Evolutionary conservation across 1,139 yeast genomes (phyloP), one percentile per base, ranked within the genome.

Genomic region (Candida sp.): DNA sequence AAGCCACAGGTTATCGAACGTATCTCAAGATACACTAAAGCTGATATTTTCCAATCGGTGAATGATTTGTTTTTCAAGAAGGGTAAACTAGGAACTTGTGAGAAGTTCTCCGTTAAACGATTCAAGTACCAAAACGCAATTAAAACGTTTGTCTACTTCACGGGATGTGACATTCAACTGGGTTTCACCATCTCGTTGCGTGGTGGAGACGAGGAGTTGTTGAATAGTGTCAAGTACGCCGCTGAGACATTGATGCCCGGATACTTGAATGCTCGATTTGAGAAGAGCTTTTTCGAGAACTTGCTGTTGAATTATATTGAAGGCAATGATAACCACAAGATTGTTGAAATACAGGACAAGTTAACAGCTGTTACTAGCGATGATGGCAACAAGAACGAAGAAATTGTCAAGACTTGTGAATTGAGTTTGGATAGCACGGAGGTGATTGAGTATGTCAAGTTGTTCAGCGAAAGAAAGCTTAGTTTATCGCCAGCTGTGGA

Each of bases 131-230:
- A 81, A 1, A 75, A 83, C 49, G 56, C 73, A 1, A 80, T 86
- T 11, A 90, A 91, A 63, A 85, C 96, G 0, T 90, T 86, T 64
- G 79, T 91, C 12, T 89, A 82, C 58, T 81, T 96, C 52, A 81
- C 86, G 2, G 98, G 98, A 0, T 86, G 92, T 58, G 86, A 88
- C 44, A 76, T 81, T 25, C 83, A 83, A 41, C 70, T 86, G 0
- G 99, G 99, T 0, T 88, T 94, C 44, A 92, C 99, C 0, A 80
- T 94, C 22, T 75, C 90, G 7, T 70, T 96, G 27, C 76, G 99
- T 53, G 99, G 99, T 2, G 87, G 85, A 0, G 80, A 81, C 57
- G 82, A 77, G 42, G 86, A 83, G 2, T 64, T 77, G 1, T 69
- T 93, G 54, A 79, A 84, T 48, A 83, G 84, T 50, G 79, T 93